Evolutionary conservation across 495 filamentous ascomycete species (phyloP), one percentile per base, ranked within the genome.

Genomic region (Xylaria castorea): DNA sequence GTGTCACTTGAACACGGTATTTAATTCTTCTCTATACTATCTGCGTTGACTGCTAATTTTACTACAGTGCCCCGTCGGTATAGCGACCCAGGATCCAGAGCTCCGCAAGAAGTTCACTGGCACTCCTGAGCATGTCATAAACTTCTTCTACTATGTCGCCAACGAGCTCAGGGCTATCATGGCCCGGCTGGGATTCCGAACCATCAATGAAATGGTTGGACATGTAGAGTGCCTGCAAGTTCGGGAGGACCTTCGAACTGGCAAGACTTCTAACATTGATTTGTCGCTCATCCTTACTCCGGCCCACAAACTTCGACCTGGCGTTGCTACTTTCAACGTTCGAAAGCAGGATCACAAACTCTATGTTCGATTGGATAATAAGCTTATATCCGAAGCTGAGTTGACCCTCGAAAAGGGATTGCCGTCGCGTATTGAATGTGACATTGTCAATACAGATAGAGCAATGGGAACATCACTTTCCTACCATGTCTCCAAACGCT

Each of bases 121-220:
- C 40, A 94, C 93, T 0, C 95, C 96, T 8, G 96, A 99, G 82
- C 94, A 99, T 79, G 96, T 97, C 58, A 99, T 99, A 83, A 99
- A 99, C 87, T 99, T 98, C 88, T 99, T 99, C 85, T 99, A 97
- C 84, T 99, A 99, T 77, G 88, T 99, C 61, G 91, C 97, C 73
- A 99, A 99, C 77, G 96, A 99, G 85, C 90, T 99, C 71, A 92
- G 96, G 73, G 95, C 96, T 22, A 98, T 99, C 83, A 98, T 99
- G 96, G 95, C 96, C 38, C 95, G 92, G 81, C 88, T 98, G 75
- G 96, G 96, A 68, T 92, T 98, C 87, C 90, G 96, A 61, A 97
- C 92, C 38, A 90, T 99, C 79, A 99, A 99, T 76, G 96, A 99
- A 82, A 98, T 98, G 96, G 93, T 99, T 76, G 96, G 96, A 27